Evolutionary conservation across 1,284 basidiomycete species (phyloP).

Genomic region (Ustilago bromivora): DNA sequence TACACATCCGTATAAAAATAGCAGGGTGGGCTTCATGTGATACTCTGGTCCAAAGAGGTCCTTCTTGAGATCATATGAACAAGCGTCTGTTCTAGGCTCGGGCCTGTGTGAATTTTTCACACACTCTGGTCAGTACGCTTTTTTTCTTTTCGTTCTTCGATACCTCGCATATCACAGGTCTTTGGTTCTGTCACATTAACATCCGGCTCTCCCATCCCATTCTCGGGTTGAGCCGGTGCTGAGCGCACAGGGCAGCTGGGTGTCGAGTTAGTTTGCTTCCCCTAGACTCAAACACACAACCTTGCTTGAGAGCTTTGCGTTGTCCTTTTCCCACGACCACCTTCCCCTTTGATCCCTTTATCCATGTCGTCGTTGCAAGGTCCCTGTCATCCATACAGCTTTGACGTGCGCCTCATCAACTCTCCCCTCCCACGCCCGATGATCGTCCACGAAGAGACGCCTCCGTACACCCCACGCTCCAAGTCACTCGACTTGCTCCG

Average conservation of each 20-base stretch:
- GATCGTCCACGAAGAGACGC: slow-evolving; percentile 7
- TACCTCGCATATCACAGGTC: background rate
- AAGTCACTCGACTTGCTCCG: slow-evolving; percentile 40
- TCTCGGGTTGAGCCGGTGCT: background rate
- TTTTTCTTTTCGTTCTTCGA: slow-evolving; percentile 1
- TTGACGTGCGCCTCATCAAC: slow-evolving; percentile 15
- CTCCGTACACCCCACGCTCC: slow-evolving; percentile 27
- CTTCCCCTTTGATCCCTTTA: background rate
- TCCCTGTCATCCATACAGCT: slow-evolving; percentile 8
- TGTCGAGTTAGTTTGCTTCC: background rate
- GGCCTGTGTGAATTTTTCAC: background rate
- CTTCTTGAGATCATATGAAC: slow-evolving; percentile 20
- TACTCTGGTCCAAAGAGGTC: no score
- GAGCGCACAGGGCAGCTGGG: background rate
- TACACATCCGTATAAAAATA: slow-evolving; percentile 4
- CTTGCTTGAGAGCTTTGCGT: background rate
- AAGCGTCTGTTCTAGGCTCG: background rate
- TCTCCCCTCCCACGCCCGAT: background rate
- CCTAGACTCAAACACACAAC: background rate
- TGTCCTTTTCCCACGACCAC: background rate
- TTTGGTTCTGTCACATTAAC: slow-evolving; percentile 12
- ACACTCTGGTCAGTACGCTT: background rate
- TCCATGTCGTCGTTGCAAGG: slow-evolving; percentile 1
- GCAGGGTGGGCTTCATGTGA: slow-evolving; percentile 11
- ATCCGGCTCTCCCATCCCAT: no score